Evolutionary conservation across 257 asterid genomes (phyloP), one percentile per base, ranked within the genome.

Genomic region (Solanum bulbocastanum): DNA sequence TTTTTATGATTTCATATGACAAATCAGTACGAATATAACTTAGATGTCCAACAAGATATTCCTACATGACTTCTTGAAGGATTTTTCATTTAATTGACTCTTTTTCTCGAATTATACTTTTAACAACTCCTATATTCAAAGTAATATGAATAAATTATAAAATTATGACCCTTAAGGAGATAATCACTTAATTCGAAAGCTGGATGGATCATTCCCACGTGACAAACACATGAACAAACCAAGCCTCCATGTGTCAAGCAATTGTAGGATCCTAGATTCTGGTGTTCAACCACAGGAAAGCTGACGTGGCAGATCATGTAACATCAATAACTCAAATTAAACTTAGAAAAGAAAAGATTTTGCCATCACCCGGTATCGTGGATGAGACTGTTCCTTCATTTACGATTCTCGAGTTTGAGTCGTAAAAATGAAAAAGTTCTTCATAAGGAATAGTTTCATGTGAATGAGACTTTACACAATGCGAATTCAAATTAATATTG

Each of bases 271-370:
- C 65, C 71, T 85, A 81, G 65, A 81, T 74, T 13, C 83, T 84
- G 7, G 9, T 72, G 40, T 39, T 85, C 46, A 33, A 30, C 69
- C 68, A 81, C 11, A 25, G 60, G 27, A 84, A 30, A 14, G 87
- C 78, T 89, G 89, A 91, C 86, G 52, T 56, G 93, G 90, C 89
- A 75, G 36, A 86, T 56, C 39, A n/a, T 84, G 85, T 56, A 85
- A 89, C 86, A 88, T 72, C 87, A 85, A 69, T 23, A 0, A 75
- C 56, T 75, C 8, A 46, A 90, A 88, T 65, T 44, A 60, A 62
- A 58, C 65, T 35, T 10, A 49, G 75, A 87, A 22, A 62, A 62
- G 3, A 66, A 27, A 13, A 66, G 20, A 66, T 66, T 66, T 66
- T 27, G 11, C n/a, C 0, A 1, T 4, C 0, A 1, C 4, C 0